Evolutionary conservation across 176 grass and related monocot species (phyloP), one percentile per base, ranked within the genome.

Genomic region (Rhipidocladum racemiflorum): DNA sequence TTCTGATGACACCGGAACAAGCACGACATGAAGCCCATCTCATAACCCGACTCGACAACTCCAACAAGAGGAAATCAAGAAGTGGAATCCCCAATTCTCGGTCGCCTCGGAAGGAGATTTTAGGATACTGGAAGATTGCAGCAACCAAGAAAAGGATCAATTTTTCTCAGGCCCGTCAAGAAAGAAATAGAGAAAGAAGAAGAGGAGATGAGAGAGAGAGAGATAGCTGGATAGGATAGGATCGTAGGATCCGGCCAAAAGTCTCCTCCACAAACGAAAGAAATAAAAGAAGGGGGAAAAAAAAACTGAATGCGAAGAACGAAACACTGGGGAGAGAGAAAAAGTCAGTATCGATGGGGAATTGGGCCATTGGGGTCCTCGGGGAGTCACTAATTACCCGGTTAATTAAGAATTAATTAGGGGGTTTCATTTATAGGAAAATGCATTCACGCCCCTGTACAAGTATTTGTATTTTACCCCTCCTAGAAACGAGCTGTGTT

Each of bases 11-110:
- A 89, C 57, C 72, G 78, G 83, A 81, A 89, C 72, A 89, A 55
- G 72, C 88, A 86, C 27, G 83, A 74, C 36, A 89, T 77, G 72
- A 89, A 76, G 46, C 83, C 78, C 88, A 89, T 89, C 78, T 65
- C 78, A 77, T 89, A 51, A 85, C 51, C 63, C 24, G 64, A 18
- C 76, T 67, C 75, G 23, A 5, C 48, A 27, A 18, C 74, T 46
- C 75, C 30, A 53, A 29, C 13, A 55, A 79, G 27, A 51, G 71
- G 35, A 34, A 25, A 77, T 69, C 14, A 80, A 53, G 49, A 80
- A 28, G 45, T 4, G 44, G 35, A 70, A 28, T 53, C 77, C 64
- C 54, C 77, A 39, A 65, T 60, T 39, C 21, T 68, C 38, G 9
- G 30, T 10, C 40, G 32, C 70, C 9, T 12, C 4, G 0, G 46